A percentile compares a stretch with the other conserved stretches of the same genome.
Conservation (phyloP, 2,329 filamentous ascomycete genomes). For the Penicillium sp. region DNA sequence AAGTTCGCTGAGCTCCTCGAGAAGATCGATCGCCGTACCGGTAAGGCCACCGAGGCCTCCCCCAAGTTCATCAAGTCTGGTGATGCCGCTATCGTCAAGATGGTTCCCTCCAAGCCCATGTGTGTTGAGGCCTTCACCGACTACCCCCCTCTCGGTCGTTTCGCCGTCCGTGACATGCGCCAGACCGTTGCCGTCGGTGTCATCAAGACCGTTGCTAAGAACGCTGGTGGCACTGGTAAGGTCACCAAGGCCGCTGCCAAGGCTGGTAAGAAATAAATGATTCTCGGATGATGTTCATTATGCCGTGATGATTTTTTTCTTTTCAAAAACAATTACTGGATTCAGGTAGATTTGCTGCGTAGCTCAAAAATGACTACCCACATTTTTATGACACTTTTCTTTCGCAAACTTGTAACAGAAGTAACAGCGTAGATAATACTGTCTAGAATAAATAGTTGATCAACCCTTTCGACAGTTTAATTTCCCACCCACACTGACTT, state of each 20-base stretch:
- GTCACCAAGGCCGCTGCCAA: constrained; percentile 61
- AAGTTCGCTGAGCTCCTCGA: constrained; percentile 99
- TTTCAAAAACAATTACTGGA: constrained; percentile 24
- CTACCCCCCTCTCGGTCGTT: constrained; percentile 98
- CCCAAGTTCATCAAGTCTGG: constrained; percentile 99
- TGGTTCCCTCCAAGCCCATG: constrained; percentile 99
- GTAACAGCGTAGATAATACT: background rate
- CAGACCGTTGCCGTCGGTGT: constrained; percentile 37
- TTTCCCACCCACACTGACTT: background rate
- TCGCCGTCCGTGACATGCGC: constrained; percentile 98
- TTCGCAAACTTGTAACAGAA: background rate
- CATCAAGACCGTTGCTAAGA: constrained; percentile 72
- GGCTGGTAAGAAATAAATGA: constrained; percentile 69
- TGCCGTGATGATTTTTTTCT: constrained; percentile 28
- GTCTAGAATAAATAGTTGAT: background rate
- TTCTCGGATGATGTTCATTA: constrained; percentile 23
- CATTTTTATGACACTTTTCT: constrained; percentile 11
- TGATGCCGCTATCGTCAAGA: constrained; percentile 99
- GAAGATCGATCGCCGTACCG: constrained; percentile 99
- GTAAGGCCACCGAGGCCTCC: constrained; percentile 85
- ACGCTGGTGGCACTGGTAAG: constrained; percentile 58
- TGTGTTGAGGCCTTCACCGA: constrained; percentile 99
- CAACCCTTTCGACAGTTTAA: background rate
- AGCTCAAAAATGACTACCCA: constrained; percentile 20
- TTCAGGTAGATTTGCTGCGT: constrained; percentile 27